Evolutionary conservation across 495 filamentous ascomycete genomes (phyloP), one percentile per base, ranked within the genome.

Genomic region (Amphirosellinia nigrospora): DNA sequence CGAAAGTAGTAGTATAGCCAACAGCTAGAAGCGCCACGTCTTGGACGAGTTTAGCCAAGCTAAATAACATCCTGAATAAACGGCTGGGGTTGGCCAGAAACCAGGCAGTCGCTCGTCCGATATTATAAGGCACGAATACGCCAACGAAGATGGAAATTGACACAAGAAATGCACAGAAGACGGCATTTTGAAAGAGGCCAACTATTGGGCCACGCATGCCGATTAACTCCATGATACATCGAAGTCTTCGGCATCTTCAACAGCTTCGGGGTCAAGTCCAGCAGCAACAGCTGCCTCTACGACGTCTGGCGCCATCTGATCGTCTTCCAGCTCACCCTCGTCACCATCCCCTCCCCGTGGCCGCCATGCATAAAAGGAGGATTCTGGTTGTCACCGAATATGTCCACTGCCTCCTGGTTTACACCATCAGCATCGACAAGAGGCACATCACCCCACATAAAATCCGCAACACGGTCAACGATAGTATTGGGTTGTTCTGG

Each of bases 121-220:
- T 89, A 36, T 96, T 89, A 79, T 98, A 99, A 0, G 96, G 96
- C 55, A 98, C 82, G 81, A 96, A 97, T 53, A 98, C 89, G 10
- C 93, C 94, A 67, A 91, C 75, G 28, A 91, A 90, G 28, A 98
- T 89, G 11, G 95, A 97, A 45, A 92, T 86, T 9, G 93, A 92
- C 16, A 99, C 92, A 26, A 99, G 86, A 66, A 97, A 89, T 34
- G 92, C 92, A 74, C 94, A 94, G 79, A 99, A 98, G 46, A 97
- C 91, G 43, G 90, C 94, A 71, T 98, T 98, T 76, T 98, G 96
- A 71, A 98, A 87, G 9, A 99, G 85, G 26, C 93, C 93, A 43
- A 91, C 90, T 4, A 98, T 82, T 1, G 96, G 96, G 0, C 96
- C 96, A 73, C 97, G 92, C 92, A 99, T 96, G 59, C 96, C 96